phyloP scores from a whole-genome alignment of 352 stramenopile genomes.

The Peronospora farinosa region DNA sequence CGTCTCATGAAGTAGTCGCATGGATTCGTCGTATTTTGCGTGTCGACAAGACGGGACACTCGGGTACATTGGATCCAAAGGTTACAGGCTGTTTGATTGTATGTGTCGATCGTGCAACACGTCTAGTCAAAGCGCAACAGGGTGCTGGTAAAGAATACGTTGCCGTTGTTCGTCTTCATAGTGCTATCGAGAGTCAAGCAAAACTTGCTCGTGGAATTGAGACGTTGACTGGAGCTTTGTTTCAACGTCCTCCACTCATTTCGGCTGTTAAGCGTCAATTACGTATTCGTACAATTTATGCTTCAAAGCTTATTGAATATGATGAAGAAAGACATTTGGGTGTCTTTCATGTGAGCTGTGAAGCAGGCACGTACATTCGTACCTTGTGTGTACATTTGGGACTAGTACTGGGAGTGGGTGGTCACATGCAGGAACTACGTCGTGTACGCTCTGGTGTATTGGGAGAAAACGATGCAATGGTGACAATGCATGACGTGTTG shows the following conservation, averaged over 20 bases:
- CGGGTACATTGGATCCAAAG: slow-evolving; percentile 99
- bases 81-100: slow-evolving; percentile 99
- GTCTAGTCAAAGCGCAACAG: slow-evolving; percentile 87
- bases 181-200: slow-evolving; percentile 88
- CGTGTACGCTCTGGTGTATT: slow-evolving; percentile 95
- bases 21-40: slow-evolving; percentile 99
- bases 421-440: slow-evolving; percentile 99
- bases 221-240: slow-evolving; percentile 98
- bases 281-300: slow-evolving; percentile 99
- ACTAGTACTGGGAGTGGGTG: slow-evolving; percentile 94
- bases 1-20: slow-evolving; percentile 98
- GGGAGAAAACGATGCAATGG: slow-evolving; percentile 93
- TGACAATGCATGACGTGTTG: slow-evolving; percentile 99
- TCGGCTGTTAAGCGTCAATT: slow-evolving; percentile 99
- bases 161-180: slow-evolving; percentile 96
- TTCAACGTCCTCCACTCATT: slow-evolving; percentile 99
- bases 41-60: slow-evolving; percentile 99
- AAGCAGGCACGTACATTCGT: slow-evolving; percentile 99
- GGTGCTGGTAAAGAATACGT: slow-evolving; percentile 99
- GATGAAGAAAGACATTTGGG: slow-evolving; percentile 96
- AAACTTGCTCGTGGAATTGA: slow-evolving; percentile 94
- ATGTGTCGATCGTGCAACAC: slow-evolving; percentile 98
- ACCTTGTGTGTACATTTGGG: slow-evolving; percentile 99
- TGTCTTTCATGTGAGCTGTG: slow-evolving; percentile 95
- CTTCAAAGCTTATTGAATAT: slow-evolving; percentile 98